A percentile compares a stretch with the other conserved stretches of the same genome.
These are phyloP conservation scores for Lomentospora prolificans DNA, from an alignment of 2,329 filamentous ascomycete genomes.

Conservation along the genomic window DNA sequence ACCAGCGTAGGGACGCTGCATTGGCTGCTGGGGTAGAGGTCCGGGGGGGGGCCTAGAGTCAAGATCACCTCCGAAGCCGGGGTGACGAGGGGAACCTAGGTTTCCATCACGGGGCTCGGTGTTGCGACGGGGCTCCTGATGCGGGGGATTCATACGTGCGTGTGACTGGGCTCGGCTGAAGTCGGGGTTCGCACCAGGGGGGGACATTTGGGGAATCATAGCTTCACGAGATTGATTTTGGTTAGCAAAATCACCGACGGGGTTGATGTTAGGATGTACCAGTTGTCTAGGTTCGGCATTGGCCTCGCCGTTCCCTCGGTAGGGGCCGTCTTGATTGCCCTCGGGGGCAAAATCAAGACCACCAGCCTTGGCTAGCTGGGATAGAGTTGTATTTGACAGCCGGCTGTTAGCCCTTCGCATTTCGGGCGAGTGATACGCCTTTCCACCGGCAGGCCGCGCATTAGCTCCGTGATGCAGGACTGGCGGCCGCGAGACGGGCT, in stretches of 20 bases:
- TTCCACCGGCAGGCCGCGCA: slow-evolving; percentile 54
- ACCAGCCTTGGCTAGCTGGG: slow-evolving; percentile 59
- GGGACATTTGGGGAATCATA: slow-evolving; percentile 28
- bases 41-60: neutral
- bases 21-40: neutral
- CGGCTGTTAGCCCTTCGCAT: slow-evolving; percentile 73
- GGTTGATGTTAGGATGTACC: slow-evolving; percentile 41
- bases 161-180: neutral
- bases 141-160: neutral
- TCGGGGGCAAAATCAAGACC: neutral
- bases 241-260: slow-evolving; percentile 45
- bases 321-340: neutral
- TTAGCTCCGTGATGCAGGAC: slow-evolving; percentile 68
- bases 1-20: slow-evolving; percentile 3
- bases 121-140: neutral
- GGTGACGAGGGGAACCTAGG: neutral
- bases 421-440: slow-evolving; percentile 64
- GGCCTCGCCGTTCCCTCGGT: slow-evolving; percentile 17
- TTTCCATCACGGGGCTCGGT: neutral
- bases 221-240: slow-evolving; percentile 42
- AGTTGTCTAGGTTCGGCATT: slow-evolving; percentile 30
- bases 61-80: neutral
- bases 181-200: slow-evolving; percentile 12
- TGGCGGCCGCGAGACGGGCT: slow-evolving; percentile 69
- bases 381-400: slow-evolving; percentile 71